Base-by-base conservation (phyloP, 768 basidiomycete genomes). In the Termitomyces sp. region DNA sequence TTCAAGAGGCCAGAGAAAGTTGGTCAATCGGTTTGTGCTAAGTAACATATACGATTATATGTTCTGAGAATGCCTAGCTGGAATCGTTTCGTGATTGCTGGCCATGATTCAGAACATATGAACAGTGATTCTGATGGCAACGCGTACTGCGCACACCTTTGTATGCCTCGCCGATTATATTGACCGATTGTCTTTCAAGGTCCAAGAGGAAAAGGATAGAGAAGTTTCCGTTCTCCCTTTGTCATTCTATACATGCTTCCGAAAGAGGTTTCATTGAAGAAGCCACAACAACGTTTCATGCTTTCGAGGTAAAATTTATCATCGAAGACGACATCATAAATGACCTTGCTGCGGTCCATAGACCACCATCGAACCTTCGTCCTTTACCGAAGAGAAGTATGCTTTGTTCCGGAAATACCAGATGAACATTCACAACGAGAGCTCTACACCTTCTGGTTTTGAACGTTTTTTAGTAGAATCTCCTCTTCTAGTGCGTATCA, bases 321-420 rank as follows among this genome's bases (percentile, higher is more conserved):
- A 35, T 17, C 24, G 47, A 22, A 30, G 14, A 2, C 3, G 7
- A 26, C n/a, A 34, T 15, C 24, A 38, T 41, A 19, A 12, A 26
- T 19, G 38, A 45, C 37, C 12, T 30, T 41, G 22, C n/a, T 46
- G 24, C 10, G 43, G 43, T n/a, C 5, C 44, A 5, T 53, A 95
- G 93, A 82, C 88, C 17, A 79, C 73, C 2, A 70, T 97, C 7
- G 92, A 93, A 63, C 85, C 83, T 5, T 82, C 94, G 2, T 80
- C 83, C 14, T 93, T 75, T 64, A 88, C 86, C 0, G 64, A 76
- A 2, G 93, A 98, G 72, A 96, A 96, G 65, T 96, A 82, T 66
- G 74, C 71, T 6, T 77, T 98, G 17, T 98, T 79, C 64, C 68
- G 79, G 64, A 77, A 77, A 56, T 98, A 98, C 68, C 96, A 94